phyloP scores from a whole-genome alignment of 2,329 filamentous ascomycete species.

The Clarireedia homoeocarpa region DNA sequence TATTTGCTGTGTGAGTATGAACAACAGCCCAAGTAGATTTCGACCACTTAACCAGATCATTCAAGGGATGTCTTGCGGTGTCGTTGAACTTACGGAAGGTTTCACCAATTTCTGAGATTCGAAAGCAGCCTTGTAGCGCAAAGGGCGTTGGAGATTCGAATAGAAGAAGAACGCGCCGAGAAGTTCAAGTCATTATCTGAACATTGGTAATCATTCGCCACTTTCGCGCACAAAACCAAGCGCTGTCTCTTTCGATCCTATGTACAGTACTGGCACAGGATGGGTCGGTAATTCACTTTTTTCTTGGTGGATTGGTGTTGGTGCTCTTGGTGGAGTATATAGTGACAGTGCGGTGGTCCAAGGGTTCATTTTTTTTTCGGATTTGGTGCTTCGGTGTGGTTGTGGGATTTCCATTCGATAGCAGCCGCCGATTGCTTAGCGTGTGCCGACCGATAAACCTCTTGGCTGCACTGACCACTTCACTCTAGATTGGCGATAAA shows the following conservation, averaged over 20 bases:
- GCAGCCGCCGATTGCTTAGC: not conserved
- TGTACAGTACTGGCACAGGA: not conserved
- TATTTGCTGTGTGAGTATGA: not conserved
- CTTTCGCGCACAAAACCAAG: conserved; percentile 5
- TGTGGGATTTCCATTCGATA: conserved; percentile 3
- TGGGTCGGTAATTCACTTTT: not conserved
- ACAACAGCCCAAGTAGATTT: not conserved
- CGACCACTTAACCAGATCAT: not conserved
- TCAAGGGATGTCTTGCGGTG: not conserved
- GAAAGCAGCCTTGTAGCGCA: conserved; percentile 27
- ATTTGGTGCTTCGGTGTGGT: conserved; percentile 2
- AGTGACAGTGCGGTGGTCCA: not conserved
- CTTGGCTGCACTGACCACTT: not conserved
- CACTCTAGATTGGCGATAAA: not conserved
- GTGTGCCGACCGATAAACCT: not conserved
- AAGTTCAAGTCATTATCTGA: conserved; percentile 28
- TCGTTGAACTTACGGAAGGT: not conserved
- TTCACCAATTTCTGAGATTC: conserved; percentile 10
- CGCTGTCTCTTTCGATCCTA: not conserved
- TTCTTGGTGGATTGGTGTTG: conserved; percentile 4
- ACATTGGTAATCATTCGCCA: conserved; percentile 9
- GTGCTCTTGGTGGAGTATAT: conserved; percentile 2
- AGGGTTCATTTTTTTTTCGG: not conserved
- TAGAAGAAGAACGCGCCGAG: conserved; percentile 18
- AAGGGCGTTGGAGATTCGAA: conserved; percentile 6